These are phyloP conservation scores for Alloascoidea hylecoeti DNA, from an alignment of 805 yeast genomes.

Conservation along the genomic window DNA sequence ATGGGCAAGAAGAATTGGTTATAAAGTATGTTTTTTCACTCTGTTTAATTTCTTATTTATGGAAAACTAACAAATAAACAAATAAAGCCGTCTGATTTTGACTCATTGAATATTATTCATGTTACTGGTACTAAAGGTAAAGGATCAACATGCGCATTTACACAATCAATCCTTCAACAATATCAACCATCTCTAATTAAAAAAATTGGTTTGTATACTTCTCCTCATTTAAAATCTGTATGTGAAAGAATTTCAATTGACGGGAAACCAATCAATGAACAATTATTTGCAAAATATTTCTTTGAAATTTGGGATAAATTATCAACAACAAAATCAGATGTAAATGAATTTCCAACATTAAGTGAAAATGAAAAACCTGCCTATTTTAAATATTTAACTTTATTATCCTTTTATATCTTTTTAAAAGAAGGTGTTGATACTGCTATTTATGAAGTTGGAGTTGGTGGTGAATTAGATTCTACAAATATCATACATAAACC, in stretches of 20 bases:
- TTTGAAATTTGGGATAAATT: constrained; percentile 89
- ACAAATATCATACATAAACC: constrained; percentile 79
- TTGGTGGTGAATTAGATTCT: constrained; percentile 96
- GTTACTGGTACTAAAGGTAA: constrained; percentile 98
- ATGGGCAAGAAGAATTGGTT: constrained; percentile 63
- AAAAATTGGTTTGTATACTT: constrained; percentile 86
- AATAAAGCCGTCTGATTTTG: constrained; percentile 52
- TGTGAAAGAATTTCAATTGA: constrained; percentile 83
- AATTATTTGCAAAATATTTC: constrained; percentile 73
- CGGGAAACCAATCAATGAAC: constrained; percentile 75
- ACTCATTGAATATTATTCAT: constrained; percentile 69
- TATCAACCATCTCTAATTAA: constrained; percentile 29
- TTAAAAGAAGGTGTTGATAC: constrained; percentile 81
- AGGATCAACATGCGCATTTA: constrained; percentile 95
- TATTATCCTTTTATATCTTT: constrained; percentile 84
- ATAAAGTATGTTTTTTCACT: constrained; percentile 15
- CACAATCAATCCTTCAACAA: constrained; percentile 64
- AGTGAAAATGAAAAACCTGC: constrained; percentile 69
- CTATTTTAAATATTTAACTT: constrained; percentile 82
- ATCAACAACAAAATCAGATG: constrained; percentile 40
- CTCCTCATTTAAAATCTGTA: constrained; percentile 90
- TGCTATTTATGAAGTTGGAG: constrained; percentile 95
- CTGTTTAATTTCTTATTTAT: background rate
- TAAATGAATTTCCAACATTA: constrained; percentile 56
- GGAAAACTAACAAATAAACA: no score